Evolutionary conservation across 352 stramenopile genomes (phyloP), one percentile per base, ranked within the genome.

Genomic region (Phytophthora sp.): DNA sequence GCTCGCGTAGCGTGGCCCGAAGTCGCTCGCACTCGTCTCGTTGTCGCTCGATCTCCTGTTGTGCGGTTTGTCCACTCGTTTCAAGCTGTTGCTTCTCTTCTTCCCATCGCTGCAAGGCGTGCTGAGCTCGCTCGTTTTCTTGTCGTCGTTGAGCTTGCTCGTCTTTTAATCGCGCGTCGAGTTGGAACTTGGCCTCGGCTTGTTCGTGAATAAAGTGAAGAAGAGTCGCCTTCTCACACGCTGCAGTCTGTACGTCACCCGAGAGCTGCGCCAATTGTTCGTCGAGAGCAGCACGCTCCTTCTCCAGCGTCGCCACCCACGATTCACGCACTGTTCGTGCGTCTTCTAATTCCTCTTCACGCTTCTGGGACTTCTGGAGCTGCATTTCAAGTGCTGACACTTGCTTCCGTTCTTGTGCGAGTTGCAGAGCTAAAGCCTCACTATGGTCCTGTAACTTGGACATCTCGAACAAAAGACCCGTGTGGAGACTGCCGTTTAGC

Each of bases 191-290:
- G 41, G 69, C 64, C 55, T 91, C 81, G 1, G 83, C 84, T 56
- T 92, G 83, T 29, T 91, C 79, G 18, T 92, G 85, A 21, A 92
- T 88, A 49, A 83, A 92, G 46, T 87, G 86, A 54, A 94, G 71
- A 31, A 94, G 58, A 27, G 78, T 89, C 2, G 83, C 73, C 44
- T 92, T 91, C 61, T 94, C 86, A 26, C 83, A 88, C 13, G 77
- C 79, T 13, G 74, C 70, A 15, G 78, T 91, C 57, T 90, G 80
- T 21, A 69, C 69, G 15, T 89, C 78, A 18, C 67, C 79, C 8
- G 76, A 57, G 18, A 73, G 39, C 16, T 65, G 56, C 3, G 72
- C 75, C 26, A 91, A 56, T n/a, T 84, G 62, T 7, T 87, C 77
- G 20, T 85, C 67, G 12, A 87, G 39, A 12, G 57, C 62, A 13